A percentile compares a stretch with the other conserved stretches of the same genome.
Evolutionary conservation across 768 basidiomycete genomes (phyloP).

Genomic region (Mycena leptocephala): DNA sequence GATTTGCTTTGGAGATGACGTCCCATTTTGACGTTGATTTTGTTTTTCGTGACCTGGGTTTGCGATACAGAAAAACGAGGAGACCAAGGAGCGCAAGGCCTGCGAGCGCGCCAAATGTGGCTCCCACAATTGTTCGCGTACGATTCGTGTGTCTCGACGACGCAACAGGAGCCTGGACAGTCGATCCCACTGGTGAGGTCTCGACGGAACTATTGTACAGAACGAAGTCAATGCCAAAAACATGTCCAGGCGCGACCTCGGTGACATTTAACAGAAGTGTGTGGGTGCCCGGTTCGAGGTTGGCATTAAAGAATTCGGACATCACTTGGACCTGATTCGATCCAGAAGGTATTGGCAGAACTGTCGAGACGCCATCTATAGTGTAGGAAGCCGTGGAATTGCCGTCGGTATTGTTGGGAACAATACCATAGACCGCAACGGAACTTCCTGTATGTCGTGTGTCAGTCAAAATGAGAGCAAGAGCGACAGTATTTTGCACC

Average conservation of each 20-base stretch:
- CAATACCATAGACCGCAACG: conserved; percentile 54
- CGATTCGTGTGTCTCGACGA: not conserved
- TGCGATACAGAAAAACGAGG: not conserved
- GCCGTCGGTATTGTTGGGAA: conserved; percentile 42
- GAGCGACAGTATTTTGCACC: conserved; percentile 43
- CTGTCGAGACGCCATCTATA: conserved; percentile 50
- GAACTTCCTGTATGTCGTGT: conserved; percentile 50
- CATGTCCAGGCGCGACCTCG: conserved; percentile 47
- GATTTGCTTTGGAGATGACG: not conserved
- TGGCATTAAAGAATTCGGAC: conserved; percentile 53
- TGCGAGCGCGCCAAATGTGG: conserved; percentile 20
- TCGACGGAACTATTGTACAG: conserved; percentile 55
- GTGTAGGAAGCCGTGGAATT: conserved; percentile 53
- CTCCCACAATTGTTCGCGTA: conserved; percentile 16
- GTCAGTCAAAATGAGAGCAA: not conserved
- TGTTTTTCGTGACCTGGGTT: not conserved
- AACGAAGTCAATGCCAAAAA: conserved; percentile 58
- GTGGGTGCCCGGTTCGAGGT: conserved; percentile 54
- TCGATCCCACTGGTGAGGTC: conserved; percentile 33
- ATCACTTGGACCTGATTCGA: conserved; percentile 51
- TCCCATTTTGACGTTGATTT: not conserved
- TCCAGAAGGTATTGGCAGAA: conserved; percentile 42
- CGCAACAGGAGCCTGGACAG: not conserved
- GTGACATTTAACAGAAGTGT: conserved; percentile 56
- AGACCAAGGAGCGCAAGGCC: conserved; percentile 4